A percentile compares a stretch with the other conserved stretches of the same genome.
phyloP scores from a whole-genome alignment of 805 yeast genomes.

The Starmera dryadoides region DNA sequence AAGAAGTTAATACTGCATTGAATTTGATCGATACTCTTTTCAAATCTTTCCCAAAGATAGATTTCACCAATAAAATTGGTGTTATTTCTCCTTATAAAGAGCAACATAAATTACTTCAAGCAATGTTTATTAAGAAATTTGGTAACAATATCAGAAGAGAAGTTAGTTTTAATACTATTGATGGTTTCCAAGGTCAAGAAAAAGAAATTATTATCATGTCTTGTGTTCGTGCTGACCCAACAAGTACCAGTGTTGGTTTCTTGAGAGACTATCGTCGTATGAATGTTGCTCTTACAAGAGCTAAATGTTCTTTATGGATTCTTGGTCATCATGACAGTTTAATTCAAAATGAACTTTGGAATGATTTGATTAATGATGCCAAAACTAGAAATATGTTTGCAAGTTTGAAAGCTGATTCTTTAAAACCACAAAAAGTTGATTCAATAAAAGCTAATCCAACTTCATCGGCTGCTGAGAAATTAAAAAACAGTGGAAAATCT shows the following conservation, averaged over 20 bases:
- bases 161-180: constrained; percentile 90
- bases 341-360: constrained; percentile 65
- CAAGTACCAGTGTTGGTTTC: constrained; percentile 65
- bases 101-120: constrained; percentile 58
- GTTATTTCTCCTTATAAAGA: constrained; percentile 93
- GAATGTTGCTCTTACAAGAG: constrained; percentile 97
- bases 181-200: constrained; percentile 98
- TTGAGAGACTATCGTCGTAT: constrained; percentile 86
- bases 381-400: constrained; percentile 29
- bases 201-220: constrained; percentile 90
- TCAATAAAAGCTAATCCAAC: not conserved
- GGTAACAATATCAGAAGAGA: constrained; percentile 58
- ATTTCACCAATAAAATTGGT: constrained; percentile 74
- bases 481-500: no score
- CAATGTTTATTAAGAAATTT: constrained; percentile 46
- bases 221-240: constrained; percentile 84
- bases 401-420: constrained; percentile 5
- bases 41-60: constrained; percentile 32
- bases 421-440: not conserved
- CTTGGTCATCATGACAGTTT: constrained; percentile 74
- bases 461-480: no score
- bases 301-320: constrained; percentile 87
- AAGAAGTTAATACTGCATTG: constrained; percentile 69
- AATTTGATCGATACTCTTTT: constrained; percentile 56
- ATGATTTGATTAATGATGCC: constrained; percentile 60